A percentile compares a stretch with the other conserved stretches of the same genome.
phyloP scores from a whole-genome alignment of 2,329 filamentous ascomycete genomes.

The Sporothrix brasiliensis region DNA sequence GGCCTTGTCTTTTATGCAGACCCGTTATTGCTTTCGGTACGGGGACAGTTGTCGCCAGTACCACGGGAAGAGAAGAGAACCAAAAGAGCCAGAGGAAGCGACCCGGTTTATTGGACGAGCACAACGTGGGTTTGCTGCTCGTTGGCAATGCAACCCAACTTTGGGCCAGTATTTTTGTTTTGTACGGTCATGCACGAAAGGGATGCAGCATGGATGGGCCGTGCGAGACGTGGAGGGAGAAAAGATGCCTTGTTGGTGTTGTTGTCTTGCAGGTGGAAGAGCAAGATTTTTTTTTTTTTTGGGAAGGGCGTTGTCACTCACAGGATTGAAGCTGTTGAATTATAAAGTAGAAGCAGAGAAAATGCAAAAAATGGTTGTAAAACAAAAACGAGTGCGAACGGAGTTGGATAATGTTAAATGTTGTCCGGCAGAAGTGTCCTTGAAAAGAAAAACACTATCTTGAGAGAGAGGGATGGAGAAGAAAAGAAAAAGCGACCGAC shows the following conservation, averaged over 20 bases:
- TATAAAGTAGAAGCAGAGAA: background rate
- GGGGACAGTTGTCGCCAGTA: background rate
- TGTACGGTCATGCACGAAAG: background rate
- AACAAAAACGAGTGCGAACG: background rate
- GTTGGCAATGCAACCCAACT: slow-evolving; percentile 11
- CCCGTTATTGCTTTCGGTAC: background rate
- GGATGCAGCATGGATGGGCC: background rate
- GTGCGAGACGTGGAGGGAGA: background rate
- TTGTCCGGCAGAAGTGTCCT: background rate
- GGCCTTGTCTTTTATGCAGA: slow-evolving; percentile 26
- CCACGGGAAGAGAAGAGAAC: background rate
- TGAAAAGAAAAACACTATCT: background rate
- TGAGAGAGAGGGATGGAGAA: slow-evolving; percentile 21
- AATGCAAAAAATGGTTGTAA: background rate
- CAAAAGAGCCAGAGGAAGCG: background rate
- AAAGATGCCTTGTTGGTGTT: background rate
- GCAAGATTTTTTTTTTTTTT: background rate
- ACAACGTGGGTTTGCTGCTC: slow-evolving; percentile 2
- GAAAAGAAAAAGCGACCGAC: slow-evolving; percentile 3
- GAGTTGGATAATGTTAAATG: slow-evolving; percentile 5
- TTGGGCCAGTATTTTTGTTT: background rate
- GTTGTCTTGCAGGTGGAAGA: background rate
- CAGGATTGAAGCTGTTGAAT: background rate
- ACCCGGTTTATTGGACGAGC: background rate
- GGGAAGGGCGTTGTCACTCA: background rate